Evolutionary conservation across 805 yeast species (phyloP).

Genomic region (Hanseniaspora nectarophila): DNA sequence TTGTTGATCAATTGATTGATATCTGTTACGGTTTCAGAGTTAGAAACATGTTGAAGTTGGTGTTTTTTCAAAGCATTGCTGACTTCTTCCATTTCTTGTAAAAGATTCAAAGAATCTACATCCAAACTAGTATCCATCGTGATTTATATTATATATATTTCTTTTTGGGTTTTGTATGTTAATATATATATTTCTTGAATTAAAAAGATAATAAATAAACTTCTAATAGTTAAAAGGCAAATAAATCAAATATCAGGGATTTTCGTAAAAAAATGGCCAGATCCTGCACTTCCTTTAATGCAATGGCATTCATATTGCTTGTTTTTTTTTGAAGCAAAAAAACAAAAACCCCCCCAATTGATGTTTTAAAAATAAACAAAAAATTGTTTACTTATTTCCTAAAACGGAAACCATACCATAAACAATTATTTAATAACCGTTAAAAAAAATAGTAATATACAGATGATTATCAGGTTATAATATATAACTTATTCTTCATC

Average conservation of each 20-base stretch:
- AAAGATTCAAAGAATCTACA: conserved; percentile 5
- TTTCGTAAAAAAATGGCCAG: too few relatives aligned
- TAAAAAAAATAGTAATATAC: too few relatives aligned
- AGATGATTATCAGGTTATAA: too few relatives aligned
- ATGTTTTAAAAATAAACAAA: neutral
- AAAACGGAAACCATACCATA: neutral
- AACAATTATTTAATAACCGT: neutral
- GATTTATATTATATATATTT: too few relatives aligned
- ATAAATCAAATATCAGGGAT: too few relatives aligned
- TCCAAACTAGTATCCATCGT: conserved; percentile 5
- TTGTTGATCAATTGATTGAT: neutral
- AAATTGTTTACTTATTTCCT: conserved; percentile 9
- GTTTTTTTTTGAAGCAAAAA: too few relatives aligned
- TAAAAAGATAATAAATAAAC: too few relatives aligned
- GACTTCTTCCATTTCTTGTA: conserved; percentile 10
- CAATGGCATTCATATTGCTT: too few relatives aligned
- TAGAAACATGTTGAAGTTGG: neutral
- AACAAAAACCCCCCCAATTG: too few relatives aligned
- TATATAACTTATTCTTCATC: neutral
- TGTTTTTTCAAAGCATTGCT: conserved; percentile 7
- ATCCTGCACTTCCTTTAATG: too few relatives aligned
- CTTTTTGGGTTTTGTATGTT: neutral
- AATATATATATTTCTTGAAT: too few relatives aligned
- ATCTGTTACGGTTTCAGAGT: neutral
- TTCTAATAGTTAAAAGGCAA: too few relatives aligned